Conservation (phyloP, 768 basidiomycete species). For the Rhodotorula kratochvilovae region DNA sequence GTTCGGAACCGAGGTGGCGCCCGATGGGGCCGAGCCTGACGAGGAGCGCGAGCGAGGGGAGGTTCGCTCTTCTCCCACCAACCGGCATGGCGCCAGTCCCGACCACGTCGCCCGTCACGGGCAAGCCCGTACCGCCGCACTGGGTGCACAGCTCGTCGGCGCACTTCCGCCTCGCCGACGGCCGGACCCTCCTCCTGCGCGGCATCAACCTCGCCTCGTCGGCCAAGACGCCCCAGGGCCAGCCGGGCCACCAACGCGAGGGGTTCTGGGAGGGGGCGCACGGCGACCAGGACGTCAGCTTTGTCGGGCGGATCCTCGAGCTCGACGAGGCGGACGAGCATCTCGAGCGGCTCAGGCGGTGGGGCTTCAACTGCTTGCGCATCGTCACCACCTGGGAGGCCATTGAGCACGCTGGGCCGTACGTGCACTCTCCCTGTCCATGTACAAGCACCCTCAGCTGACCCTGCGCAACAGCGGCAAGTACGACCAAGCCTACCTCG, state of each 20-base stretch:
- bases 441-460: neutral
- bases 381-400: constrained; percentile 91
- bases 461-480: constrained; percentile 58
- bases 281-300: constrained; percentile 58
- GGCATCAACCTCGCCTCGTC: constrained; percentile 94
- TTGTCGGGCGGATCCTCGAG: constrained; percentile 73
- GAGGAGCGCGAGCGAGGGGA: too few relatives aligned
- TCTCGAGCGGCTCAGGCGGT: constrained; percentile 72
- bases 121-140: constrained; percentile 16
- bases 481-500: constrained; percentile 86
- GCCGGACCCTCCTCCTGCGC: constrained; percentile 74
- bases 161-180: constrained; percentile 42
- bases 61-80: neutral
- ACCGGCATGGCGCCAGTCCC: constrained; percentile 8
- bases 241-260: constrained; percentile 64
- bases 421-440: constrained; percentile 50
- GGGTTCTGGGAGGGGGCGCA: constrained; percentile 80
- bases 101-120: constrained; percentile 24
- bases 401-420: constrained; percentile 91
- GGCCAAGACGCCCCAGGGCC: constrained; percentile 71
- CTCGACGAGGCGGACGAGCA: constrained; percentile 54
- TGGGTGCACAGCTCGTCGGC: constrained; percentile 38
- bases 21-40: neutral
- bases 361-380: constrained; percentile 86
- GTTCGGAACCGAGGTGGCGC: neutral